Percentiles rank a stretch among this genome's conserved stretches.
phyloP scores from a whole-genome alignment of 495 filamentous ascomycete genomes.

The Aspergillus hancockii region DNA sequence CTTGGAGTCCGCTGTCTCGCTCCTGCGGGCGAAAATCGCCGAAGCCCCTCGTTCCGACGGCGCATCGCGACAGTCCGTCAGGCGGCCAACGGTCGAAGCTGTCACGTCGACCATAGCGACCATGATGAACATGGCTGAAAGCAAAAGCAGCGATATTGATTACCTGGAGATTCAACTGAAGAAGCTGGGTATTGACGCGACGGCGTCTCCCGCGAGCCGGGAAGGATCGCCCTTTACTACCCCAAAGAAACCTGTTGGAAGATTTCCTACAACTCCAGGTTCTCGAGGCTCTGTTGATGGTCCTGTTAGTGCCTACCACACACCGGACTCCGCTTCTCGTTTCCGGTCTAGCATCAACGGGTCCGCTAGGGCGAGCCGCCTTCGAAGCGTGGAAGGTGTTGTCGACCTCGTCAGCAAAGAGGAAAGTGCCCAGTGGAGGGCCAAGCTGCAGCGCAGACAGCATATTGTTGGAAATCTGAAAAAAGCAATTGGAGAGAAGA shows the following conservation, averaged over 20 bases:
- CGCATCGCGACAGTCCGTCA: conserved; percentile 24
- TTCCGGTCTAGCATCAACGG: conserved; percentile 50
- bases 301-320: conserved; percentile 50
- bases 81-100: conserved; percentile 84
- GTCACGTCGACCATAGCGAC: conserved; percentile 88
- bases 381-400: conserved; percentile 38
- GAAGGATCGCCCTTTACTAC: conserved; percentile 65
- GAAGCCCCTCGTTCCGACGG: conserved; percentile 42
- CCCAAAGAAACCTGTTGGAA: conserved; percentile 44
- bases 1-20: conserved; percentile 75
- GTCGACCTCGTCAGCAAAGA: conserved; percentile 45
- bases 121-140: conserved; percentile 89
- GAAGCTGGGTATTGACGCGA: conserved; percentile 59
- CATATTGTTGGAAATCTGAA: conserved; percentile 50
- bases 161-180: conserved; percentile 83
- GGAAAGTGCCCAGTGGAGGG: conserved; percentile 60
- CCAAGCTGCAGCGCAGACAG: conserved; percentile 55
- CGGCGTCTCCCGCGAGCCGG: conserved; percentile 47
- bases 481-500: conserved; percentile 40
- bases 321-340: conserved; percentile 52
- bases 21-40: conserved; percentile 79
- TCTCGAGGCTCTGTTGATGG: conserved; percentile 43
- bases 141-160: conserved; percentile 83
- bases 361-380: conserved; percentile 46
- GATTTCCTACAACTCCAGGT: conserved; percentile 41